Evolutionary conservation across 495 filamentous ascomycete genomes (phyloP), one percentile per base, ranked within the genome.

Genomic region (Neurospora sp.): DNA sequence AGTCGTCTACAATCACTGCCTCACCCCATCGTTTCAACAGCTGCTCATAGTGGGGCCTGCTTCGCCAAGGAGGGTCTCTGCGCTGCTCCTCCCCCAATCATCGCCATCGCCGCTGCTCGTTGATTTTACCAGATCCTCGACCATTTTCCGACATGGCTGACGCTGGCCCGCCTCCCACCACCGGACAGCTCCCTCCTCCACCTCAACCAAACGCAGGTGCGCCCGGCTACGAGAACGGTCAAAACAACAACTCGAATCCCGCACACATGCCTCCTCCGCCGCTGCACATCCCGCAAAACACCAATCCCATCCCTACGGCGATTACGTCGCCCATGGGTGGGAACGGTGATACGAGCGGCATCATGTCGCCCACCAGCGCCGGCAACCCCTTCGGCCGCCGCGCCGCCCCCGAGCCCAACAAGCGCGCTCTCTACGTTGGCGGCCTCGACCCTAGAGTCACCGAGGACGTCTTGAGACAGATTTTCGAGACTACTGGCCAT

Each of bases 401-500:
- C 76, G 93, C 94, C 39, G 96, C 96, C 21, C 96, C 96, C 70
- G 96, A 99, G 84, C 96, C 96, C 59, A 99, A 99, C 86, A 99
- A 99, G 88, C 88, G 96, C 77, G 96, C 96, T 54, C 85, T 99
- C 66, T 99, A 99, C 76, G 94, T 99, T 66, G 96, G 96, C 39
- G 96, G 96, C 69, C 85, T 99, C 75, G 96, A 99, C 80, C 93
- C 94, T 40, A 89, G 96, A 70, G 96, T 98, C 62, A 98, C 96
- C 39, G 96, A 99, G 80, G 96, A 98, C 79, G 93, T 98, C 42
- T 82, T 99, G 77, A 92, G 94, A 77, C 96, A 98, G 81, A 99
- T 99, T 72, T 99, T 99, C 79, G 96, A 99, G 85, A 98, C 96
- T 5, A 97, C 93, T 71, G 96, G 96, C 34, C 96, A 99, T 84